A percentile compares a stretch with the other conserved stretches of the same genome.
Conservation (phyloP, 805 yeast genomes). For the Scheffersomyces ergatensis region DNA sequence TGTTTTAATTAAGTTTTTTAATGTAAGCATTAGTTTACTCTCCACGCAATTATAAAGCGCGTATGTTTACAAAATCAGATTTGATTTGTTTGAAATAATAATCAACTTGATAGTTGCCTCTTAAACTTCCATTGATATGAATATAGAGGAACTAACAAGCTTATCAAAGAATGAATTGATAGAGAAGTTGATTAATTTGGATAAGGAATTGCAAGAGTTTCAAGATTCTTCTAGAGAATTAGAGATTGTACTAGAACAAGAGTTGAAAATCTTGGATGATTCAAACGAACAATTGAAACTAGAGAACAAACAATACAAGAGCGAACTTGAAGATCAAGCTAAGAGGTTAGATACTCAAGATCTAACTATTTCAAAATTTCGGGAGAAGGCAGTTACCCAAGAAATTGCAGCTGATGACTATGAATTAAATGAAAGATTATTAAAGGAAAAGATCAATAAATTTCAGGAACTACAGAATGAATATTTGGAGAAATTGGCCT, state of each 20-base stretch:
- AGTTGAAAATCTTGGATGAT: slow-evolving; percentile 31
- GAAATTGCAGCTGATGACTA: neutral
- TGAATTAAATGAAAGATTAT: neutral
- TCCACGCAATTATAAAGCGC: too few species aligned
- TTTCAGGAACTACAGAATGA: slow-evolving; percentile 40
- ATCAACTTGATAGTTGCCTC: too few species aligned
- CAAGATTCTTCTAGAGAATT: slow-evolving; percentile 43
- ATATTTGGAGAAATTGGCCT: slow-evolving; percentile 38
- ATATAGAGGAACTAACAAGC: neutral
- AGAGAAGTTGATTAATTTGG: slow-evolving; percentile 27
- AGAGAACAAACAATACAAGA: slow-evolving; percentile 8
- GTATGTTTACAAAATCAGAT: too few species aligned
- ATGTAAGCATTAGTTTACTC: too few species aligned
- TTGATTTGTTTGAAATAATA: too few species aligned
- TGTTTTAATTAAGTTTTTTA: too few species aligned
- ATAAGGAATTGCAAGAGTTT: slow-evolving; percentile 37
- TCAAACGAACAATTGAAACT: slow-evolving; percentile 16
- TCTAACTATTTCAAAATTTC: neutral
- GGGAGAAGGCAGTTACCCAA: slow-evolving; percentile 1
- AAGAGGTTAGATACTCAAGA: too few species aligned
- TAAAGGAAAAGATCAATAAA: neutral
- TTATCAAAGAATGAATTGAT: slow-evolving; percentile 7
- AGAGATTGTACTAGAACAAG: slow-evolving; percentile 45
- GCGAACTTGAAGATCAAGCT: neutral
- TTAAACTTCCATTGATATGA: neutral